Evolutionary conservation across 2,329 filamentous ascomycete species (phyloP), one percentile per base, ranked within the genome.

Genomic region (Fusarium setosum): DNA sequence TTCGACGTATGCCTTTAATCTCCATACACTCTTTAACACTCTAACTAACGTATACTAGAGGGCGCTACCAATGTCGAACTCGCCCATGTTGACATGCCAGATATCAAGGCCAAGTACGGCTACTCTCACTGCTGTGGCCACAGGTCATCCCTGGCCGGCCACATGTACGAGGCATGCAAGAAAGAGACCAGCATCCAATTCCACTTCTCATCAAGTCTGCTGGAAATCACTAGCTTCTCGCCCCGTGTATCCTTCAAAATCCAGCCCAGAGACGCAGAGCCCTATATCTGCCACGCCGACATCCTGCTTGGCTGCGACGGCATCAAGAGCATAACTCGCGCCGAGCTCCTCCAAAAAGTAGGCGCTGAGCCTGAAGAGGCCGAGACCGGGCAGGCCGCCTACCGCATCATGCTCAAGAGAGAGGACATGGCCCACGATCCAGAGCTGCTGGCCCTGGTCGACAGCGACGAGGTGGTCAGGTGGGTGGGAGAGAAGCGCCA

Each of bases 121-220:
- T 93, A 90, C 74, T 88, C 91, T 2, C 92, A 95, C 77, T 93
- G 92, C 84, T 91, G 92, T 15, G 92, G 92, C 7, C 92, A 96
- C 74, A 87, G 92, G 31, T 84, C 90, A 0, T 91, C 89, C 6
- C 83, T 95, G 5, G 91, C 92, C 7, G 86, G 86, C 35, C 85
- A 86, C 11, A 79, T 95, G 48, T 93, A 88, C 75, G 83, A 90
- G 47, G 91, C 86, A 12, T 95, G 92, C 77, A 82, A 88, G 72
- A 81, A 82, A 44, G 84, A 92, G 71, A 76, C 83, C 23, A 82
- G 80, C 42, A 88, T 95, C 73, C 87, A 77, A 4, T 94, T 95
- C 78, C 85, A 90, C 77, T 91, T 94, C 32, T 53, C 75, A 59
- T 52, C 60, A 18, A 64, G 75, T 3, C 38, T 76, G 10, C 53